Conservation (phyloP, 2,329 filamentous ascomycete genomes). For the Zasmidium citrigriseum region DNA sequence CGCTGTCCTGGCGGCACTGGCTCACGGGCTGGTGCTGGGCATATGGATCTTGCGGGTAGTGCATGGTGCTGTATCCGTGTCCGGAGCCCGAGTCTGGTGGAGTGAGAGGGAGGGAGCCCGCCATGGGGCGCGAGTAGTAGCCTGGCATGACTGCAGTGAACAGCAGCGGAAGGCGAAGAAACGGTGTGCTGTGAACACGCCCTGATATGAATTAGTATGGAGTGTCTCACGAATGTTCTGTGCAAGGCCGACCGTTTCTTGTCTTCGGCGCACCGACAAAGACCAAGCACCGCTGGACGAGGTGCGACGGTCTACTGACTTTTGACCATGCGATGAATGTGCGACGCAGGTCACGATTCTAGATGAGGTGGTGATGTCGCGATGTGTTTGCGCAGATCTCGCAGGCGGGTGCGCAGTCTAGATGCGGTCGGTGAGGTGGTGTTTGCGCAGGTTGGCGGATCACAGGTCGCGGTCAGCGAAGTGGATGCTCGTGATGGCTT, state of each 20-base stretch:
- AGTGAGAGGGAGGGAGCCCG: constrained; percentile 46
- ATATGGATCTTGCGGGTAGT: constrained; percentile 49
- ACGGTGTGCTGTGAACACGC: constrained; percentile 39
- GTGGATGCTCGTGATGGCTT: constrained; percentile 6
- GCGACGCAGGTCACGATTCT: constrained; percentile 13
- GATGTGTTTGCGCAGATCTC: neutral
- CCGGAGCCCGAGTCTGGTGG: constrained; percentile 51
- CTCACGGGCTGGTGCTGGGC: constrained; percentile 39
- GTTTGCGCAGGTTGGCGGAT: constrained; percentile 1
- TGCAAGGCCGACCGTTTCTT: constrained; percentile 26
- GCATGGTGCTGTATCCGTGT: constrained; percentile 41
- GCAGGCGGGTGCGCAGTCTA: constrained; percentile 8
- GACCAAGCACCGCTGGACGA: constrained; percentile 24
- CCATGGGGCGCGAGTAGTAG: constrained; percentile 49
- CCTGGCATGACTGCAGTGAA: constrained; percentile 49
- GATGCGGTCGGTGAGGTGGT: constrained; percentile 5
- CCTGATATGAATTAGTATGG: constrained; percentile 25
- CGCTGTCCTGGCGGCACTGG: constrained; percentile 43
- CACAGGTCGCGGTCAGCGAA: constrained; percentile 9
- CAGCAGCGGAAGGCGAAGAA: constrained; percentile 42
- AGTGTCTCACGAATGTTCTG: constrained; percentile 6
- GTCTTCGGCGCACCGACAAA: constrained; percentile 26
- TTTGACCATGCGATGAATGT: constrained; percentile 23
- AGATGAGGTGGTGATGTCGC: constrained; percentile 7
- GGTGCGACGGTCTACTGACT: constrained; percentile 25